Evolutionary conservation across 352 stramenopile genomes (phyloP).

Genomic region (Phytophthora kernoviae): DNA sequence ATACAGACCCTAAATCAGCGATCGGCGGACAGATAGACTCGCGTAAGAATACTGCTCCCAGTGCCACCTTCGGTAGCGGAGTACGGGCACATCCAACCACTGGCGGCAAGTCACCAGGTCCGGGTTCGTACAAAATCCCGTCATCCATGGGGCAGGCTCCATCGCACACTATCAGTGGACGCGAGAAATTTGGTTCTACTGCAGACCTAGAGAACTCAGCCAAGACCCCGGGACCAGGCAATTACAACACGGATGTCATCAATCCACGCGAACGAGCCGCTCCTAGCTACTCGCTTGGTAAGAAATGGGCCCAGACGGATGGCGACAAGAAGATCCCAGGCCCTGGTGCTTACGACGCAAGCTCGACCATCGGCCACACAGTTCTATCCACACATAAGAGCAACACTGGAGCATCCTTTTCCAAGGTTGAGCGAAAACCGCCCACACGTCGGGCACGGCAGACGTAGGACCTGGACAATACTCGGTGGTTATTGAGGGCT

Average conservation of each 20-base stretch:
- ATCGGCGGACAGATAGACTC: constrained; percentile 66
- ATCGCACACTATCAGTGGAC: constrained; percentile 58
- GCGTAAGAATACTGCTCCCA: constrained; percentile 58
- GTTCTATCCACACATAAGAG: constrained; percentile 62
- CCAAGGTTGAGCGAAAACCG: constrained; percentile 60
- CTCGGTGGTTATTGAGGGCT: constrained; percentile 45
- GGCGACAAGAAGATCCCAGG: constrained; percentile 51
- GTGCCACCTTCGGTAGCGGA: constrained; percentile 58
- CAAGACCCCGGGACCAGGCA: constrained; percentile 50
- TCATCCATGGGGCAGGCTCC: constrained; percentile 52
- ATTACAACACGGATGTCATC: constrained; percentile 58
- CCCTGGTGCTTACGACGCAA: constrained; percentile 52
- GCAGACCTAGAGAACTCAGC: constrained; percentile 38
- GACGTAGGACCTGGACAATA: constrained; percentile 66
- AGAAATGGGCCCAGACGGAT: constrained; percentile 46
- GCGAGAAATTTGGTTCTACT: constrained; percentile 68
- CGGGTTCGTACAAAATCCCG: constrained; percentile 60
- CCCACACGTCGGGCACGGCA: constrained; percentile 34
- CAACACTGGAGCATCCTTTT: constrained; percentile 50
- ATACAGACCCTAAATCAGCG: constrained; percentile 62
- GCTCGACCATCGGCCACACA: constrained; percentile 49
- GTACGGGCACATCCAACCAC: constrained; percentile 46
- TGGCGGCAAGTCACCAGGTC: constrained; percentile 52
- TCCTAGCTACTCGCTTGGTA: constrained; percentile 65
- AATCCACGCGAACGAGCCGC: constrained; percentile 56